Conservation (phyloP, 257 asterid species). For the Ballota nigra region DNA sequence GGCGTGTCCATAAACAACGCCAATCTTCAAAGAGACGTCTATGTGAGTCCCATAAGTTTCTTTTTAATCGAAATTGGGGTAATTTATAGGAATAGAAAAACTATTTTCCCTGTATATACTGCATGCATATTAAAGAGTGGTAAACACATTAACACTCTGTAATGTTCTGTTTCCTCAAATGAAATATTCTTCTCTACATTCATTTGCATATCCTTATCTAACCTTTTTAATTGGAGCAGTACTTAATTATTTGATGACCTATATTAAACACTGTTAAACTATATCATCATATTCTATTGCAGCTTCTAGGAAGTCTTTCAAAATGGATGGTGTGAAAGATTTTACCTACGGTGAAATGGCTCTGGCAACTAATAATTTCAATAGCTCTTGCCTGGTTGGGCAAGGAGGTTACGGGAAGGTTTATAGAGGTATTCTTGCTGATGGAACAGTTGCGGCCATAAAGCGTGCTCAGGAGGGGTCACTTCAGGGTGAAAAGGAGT, state of each 20-base stretch:
- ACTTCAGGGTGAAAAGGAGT: constrained; percentile 83
- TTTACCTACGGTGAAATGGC: constrained; percentile 63
- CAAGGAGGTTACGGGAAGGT: constrained; percentile 95
- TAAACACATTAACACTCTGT: no score
- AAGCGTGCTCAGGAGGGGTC: constrained; percentile 94
- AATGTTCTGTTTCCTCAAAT: no score
- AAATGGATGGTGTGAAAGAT: constrained; percentile 79
- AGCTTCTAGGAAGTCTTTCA: constrained; percentile 67
- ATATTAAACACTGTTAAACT: background rate
- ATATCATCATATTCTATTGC: constrained; percentile 31
- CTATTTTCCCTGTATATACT: no score
- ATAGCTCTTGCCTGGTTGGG: constrained; percentile 58
- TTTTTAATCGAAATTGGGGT: no score
- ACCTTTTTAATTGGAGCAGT: background rate
- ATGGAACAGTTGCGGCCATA: constrained; percentile 77
- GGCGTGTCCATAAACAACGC: constrained; percentile 37
- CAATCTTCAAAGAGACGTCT: constrained; percentile 46
- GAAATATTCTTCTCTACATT: no score
- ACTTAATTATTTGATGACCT: background rate
- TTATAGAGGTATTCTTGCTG: constrained; percentile 69
- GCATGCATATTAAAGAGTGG: no score
- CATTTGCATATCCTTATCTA: no score
- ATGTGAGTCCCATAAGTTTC: constrained; percentile 47
- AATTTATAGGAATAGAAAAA: no score
- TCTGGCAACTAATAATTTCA: constrained; percentile 57